Percentiles rank a stretch among this genome's conserved stretches.
Evolutionary conservation across 306 rosid species (phyloP).

Genomic region (Rubus idaeus): DNA sequence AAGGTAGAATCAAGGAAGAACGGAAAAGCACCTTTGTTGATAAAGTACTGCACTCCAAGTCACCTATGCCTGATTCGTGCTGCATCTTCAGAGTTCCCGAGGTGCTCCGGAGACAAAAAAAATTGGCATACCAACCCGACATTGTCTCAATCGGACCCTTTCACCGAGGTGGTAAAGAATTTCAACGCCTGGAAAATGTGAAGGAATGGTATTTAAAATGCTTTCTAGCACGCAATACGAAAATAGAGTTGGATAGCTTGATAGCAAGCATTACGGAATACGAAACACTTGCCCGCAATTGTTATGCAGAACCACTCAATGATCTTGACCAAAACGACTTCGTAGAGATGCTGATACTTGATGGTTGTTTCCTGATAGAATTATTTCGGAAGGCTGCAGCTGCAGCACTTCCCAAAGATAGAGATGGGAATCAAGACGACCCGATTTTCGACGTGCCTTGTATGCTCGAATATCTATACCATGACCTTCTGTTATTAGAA

Average conservation of each 20-base stretch:
- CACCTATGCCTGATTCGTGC: not conserved
- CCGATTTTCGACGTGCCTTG: not conserved
- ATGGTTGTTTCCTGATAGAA: not conserved
- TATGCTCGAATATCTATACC: not conserved
- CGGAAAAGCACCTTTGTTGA: not conserved
- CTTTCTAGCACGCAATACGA: accelerated
- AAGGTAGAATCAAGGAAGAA: not conserved
- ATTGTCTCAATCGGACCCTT: no score
- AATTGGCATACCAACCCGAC: not conserved
- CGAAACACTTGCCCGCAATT: not conserved
- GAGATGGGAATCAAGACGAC: not conserved
- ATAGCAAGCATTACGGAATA: not conserved
- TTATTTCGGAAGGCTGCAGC: not conserved
- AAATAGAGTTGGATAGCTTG: not conserved
- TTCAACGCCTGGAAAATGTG: not conserved
- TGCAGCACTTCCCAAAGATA: no score
- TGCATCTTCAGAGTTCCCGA: not conserved
- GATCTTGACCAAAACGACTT: not conserved
- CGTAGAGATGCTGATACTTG: not conserved
- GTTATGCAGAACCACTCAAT: not conserved
- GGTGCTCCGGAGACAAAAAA: not conserved
- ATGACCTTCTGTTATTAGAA: not conserved
- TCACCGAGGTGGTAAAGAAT: not conserved
- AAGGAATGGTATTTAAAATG: not conserved
- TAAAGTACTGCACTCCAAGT: not conserved